Conservation (phyloP, 495 filamentous ascomycete genomes). For the Aspergillus biplanus region DNA sequence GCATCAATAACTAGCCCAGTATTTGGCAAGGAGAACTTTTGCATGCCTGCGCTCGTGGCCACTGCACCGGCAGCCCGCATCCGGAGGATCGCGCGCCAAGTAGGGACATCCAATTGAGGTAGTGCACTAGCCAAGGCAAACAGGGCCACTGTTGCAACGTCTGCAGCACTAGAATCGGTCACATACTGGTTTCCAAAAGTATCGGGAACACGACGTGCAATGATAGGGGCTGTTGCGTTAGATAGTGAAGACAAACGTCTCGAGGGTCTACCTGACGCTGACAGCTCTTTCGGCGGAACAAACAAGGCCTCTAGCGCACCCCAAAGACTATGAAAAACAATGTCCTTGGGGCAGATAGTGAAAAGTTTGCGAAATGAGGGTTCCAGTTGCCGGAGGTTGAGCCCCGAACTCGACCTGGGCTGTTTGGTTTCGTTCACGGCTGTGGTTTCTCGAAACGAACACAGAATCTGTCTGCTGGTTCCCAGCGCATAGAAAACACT, state of each 20-base stretch:
- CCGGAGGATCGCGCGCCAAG: conserved; percentile 54
- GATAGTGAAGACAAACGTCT: conserved; percentile 45
- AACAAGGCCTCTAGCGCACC: conserved; percentile 69
- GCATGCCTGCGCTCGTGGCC: conserved; percentile 47
- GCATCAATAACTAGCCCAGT: conserved; percentile 38
- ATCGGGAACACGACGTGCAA: conserved; percentile 35
- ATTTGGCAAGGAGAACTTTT: conserved; percentile 35
- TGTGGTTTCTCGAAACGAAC: conserved; percentile 62
- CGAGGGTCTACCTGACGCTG: conserved; percentile 35
- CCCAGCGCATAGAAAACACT: conserved; percentile 75
- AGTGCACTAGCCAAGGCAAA: conserved; percentile 60
- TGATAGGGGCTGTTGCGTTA: conserved; percentile 29
- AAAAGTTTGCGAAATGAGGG: conserved; percentile 40
- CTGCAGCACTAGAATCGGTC: conserved; percentile 58
- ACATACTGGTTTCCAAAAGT: conserved; percentile 41
- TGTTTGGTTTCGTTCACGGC: conserved; percentile 15
- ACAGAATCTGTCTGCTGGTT: conserved; percentile 63
- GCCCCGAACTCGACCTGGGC: conserved; percentile 18
- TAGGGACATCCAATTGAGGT: conserved; percentile 45
- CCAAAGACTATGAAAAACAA: conserved; percentile 81
- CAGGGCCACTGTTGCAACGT: conserved; percentile 58
- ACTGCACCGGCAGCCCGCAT: conserved; percentile 59
- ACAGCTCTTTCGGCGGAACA: conserved; percentile 61
- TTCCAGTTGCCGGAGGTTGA: conserved; percentile 39
- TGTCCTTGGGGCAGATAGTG: conserved; percentile 47